Conservation (phyloP, 1,139 yeast species). For the Candida sp. region DNA sequence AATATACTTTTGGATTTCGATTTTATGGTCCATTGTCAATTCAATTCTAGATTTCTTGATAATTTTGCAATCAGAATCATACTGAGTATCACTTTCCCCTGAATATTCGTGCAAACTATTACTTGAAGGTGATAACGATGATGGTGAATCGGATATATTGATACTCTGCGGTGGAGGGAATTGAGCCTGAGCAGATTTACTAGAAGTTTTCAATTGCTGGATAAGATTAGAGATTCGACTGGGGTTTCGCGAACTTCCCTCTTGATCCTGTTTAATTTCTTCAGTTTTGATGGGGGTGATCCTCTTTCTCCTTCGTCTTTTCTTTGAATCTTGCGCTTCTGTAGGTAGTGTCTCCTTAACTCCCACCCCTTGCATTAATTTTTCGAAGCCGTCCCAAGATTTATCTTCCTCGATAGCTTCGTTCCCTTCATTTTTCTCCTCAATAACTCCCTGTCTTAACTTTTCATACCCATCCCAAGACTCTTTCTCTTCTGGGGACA, state of each 20-base stretch:
- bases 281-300: slow-evolving; percentile 12
- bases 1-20: slow-evolving; percentile 49
- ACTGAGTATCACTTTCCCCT: slow-evolving; percentile 8
- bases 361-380: slow-evolving; percentile 11
- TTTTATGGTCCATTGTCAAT: slow-evolving; percentile 44
- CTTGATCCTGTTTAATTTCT: slow-evolving; percentile 5
- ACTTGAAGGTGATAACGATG: slow-evolving; percentile 8
- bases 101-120: slow-evolving; percentile 10
- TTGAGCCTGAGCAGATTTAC: slow-evolving; percentile 4
- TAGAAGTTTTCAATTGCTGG: slow-evolving; percentile 20
- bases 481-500: slow-evolving; percentile 33
- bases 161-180: neutral
- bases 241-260: slow-evolving; percentile 3
- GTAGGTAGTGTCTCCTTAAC: neutral
- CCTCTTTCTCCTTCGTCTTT: slow-evolving; percentile 22
- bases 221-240: slow-evolving; percentile 23
- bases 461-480: slow-evolving; percentile 41
- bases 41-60: slow-evolving; percentile 7
- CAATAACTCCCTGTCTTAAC: slow-evolving; percentile 13
- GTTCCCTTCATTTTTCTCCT: too few species aligned
- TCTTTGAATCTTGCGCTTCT: slow-evolving; percentile 1
- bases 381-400: slow-evolving; percentile 41
- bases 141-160: slow-evolving; percentile 8
- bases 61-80: slow-evolving; percentile 7
- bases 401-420: slow-evolving; percentile 4